phyloP scores from a whole-genome alignment of 1,284 basidiomycete species.

The Malassezia sympodialis region DNA sequence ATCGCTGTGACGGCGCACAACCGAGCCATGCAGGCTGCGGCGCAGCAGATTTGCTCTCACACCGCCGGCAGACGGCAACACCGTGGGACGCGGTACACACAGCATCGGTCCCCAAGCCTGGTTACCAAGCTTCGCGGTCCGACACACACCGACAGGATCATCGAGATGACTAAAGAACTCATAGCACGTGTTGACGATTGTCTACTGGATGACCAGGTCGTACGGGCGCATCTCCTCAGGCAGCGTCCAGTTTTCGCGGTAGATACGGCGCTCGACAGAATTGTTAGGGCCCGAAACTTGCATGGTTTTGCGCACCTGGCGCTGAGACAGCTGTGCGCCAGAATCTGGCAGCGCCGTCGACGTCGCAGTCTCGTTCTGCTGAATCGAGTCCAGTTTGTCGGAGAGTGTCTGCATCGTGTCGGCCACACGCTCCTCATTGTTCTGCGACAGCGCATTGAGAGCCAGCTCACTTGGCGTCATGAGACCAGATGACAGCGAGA shows the following conservation, averaged over 20 bases:
- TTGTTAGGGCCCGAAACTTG: neutral
- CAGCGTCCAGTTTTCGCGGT: conserved; percentile 14
- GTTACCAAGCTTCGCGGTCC: neutral
- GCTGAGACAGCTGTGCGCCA: neutral
- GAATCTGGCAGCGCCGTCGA: neutral
- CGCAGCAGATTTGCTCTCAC: neutral
- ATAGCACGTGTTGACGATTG: neutral
- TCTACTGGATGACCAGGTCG: conserved; percentile 12
- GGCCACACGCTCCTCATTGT: neutral
- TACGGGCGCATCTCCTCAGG: conserved; percentile 17
- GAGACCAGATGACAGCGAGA: conserved; percentile 3
- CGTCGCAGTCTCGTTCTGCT: neutral
- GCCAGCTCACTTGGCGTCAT: conserved; percentile 8
- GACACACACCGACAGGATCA: neutral
- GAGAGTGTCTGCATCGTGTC: conserved; percentile 12
- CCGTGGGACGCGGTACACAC: neutral
- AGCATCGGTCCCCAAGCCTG: neutral
- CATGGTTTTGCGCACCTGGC: conserved; percentile 1
- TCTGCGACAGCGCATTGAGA: neutral
- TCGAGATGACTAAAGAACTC: neutral
- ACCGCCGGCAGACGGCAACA: neutral
- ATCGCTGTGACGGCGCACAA: neutral
- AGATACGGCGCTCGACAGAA: conserved; percentile 7
- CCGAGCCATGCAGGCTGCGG: neutral
- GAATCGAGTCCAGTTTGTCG: conserved; percentile 2